phyloP scores from a whole-genome alignment of 257 asterid species.

The Solanum medicagineum region DNA sequence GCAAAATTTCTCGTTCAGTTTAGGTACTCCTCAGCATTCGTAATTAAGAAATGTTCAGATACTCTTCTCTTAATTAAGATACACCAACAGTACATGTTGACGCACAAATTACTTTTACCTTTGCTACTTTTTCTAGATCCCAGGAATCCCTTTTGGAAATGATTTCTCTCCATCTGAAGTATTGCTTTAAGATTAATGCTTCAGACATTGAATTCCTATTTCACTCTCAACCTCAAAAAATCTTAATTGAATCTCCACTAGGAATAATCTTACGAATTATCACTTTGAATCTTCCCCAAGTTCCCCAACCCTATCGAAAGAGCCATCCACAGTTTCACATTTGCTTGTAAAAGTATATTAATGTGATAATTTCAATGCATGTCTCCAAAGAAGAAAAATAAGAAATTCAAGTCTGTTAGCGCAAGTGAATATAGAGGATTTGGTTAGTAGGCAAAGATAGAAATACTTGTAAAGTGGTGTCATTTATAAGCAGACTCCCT shows the following conservation, averaged over 20 bases:
- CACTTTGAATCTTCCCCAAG: not conserved
- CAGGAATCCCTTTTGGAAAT: not conserved
- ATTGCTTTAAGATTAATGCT: not conserved
- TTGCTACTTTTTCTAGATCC: not conserved
- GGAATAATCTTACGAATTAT: not conserved
- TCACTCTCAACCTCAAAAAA: not conserved
- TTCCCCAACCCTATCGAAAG: not conserved
- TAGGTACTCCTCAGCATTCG: not conserved
- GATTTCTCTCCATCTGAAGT: not conserved
- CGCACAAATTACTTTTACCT: not conserved
- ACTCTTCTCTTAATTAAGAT: not conserved
- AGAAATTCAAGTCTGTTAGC: not conserved
- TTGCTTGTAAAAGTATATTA: not conserved
- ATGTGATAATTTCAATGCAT: not conserved
- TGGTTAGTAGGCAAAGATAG: not conserved
- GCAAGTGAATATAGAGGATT: not conserved
- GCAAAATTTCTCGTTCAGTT: not conserved
- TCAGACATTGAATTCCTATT: not conserved
- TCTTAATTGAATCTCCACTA: not conserved
- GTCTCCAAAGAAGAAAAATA: not conserved
- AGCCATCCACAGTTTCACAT: not conserved
- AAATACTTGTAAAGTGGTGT: constrained; percentile 59
- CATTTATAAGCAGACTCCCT: constrained; percentile 66
- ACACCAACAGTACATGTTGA: not conserved
- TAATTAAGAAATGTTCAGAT: not conserved